Evolutionary conservation across 192 early-diverging fungal genomes (phyloP).

Genomic region (Gorgonomyces haynaldii): DNA sequence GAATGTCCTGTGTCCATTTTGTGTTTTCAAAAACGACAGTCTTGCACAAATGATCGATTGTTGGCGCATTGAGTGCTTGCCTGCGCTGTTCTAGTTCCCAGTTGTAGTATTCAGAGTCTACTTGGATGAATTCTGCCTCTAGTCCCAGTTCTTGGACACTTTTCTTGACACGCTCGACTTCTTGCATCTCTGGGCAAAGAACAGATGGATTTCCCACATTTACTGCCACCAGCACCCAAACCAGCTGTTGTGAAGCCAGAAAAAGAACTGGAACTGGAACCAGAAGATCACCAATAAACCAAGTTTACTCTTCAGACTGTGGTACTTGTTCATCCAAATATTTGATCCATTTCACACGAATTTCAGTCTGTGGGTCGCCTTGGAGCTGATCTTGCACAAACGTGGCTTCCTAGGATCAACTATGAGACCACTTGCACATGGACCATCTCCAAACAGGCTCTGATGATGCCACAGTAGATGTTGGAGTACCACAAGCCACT

Average conservation of each 20-base stretch:
- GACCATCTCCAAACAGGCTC: constrained; percentile 95
- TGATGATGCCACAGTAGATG: constrained; percentile 82
- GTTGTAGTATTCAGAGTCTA: constrained; percentile 7
- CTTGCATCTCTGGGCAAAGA: no score
- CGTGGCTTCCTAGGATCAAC: no score
- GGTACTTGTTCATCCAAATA: constrained; percentile 94
- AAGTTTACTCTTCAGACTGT: constrained; percentile 16
- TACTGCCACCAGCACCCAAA: no score
- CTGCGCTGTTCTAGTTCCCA: not conserved
- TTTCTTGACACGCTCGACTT: no score
- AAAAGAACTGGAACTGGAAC: no score
- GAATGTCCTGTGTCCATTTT: constrained; percentile 33
- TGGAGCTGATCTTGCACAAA: constrained; percentile 77
- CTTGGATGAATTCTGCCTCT: not conserved
- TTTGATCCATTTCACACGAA: constrained; percentile 79
- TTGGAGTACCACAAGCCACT: constrained; percentile 92
- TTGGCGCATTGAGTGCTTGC: constrained; percentile 49
- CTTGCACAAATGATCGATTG: constrained; percentile 76
- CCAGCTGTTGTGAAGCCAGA: no score
- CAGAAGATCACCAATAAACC: no score
- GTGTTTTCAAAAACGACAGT: constrained; percentile 85
- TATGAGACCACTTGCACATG: constrained; percentile 81
- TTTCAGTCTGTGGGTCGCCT: constrained; percentile 84
- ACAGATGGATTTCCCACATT: no score
- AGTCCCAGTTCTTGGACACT: no score